Conservation (phyloP, 1,284 basidiomycete genomes). For the Pascua sp. region DNA sequence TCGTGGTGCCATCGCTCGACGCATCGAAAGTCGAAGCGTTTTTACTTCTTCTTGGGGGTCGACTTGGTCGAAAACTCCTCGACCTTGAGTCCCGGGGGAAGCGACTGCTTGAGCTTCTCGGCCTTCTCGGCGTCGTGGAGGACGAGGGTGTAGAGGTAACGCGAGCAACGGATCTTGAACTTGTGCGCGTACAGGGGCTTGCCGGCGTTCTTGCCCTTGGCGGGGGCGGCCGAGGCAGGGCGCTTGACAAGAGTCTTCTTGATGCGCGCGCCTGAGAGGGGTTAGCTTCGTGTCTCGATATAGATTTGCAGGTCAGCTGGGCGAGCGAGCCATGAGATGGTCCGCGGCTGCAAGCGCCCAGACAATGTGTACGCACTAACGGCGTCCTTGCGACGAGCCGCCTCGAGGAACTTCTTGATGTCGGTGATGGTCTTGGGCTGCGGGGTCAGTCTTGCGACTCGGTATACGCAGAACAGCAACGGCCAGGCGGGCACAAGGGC, state of each 20-base stretch:
- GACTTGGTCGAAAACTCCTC: slow-evolving; percentile 49
- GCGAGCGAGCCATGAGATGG: no score
- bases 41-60: slow-evolving; percentile 51
- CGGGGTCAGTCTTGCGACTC: background rate
- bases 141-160: slow-evolving; percentile 95
- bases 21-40: background rate
- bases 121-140: slow-evolving; percentile 97
- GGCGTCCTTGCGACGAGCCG: slow-evolving; percentile 71
- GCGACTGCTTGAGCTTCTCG: slow-evolving; percentile 92
- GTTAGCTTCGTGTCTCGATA: no score
- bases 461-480: no score
- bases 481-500: no score
- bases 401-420: slow-evolving; percentile 96
- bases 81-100: slow-evolving; percentile 66
- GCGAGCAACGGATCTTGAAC: slow-evolving; percentile 98
- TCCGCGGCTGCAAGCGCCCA: no score
- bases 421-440: slow-evolving; percentile 97
- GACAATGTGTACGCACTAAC: slow-evolving; percentile 32
- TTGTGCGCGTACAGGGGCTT: slow-evolving; percentile 79
- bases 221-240: slow-evolving; percentile 31
- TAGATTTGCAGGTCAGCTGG: no score
- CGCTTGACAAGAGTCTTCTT: slow-evolving; percentile 73
- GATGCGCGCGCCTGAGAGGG: slow-evolving; percentile 76
- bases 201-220: slow-evolving; percentile 52
- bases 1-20: background rate